A percentile compares a stretch with the other conserved stretches of the same genome.
Evolutionary conservation across 2,329 filamentous ascomycete species (phyloP).

Genomic region (Teratosphaeria destructans): DNA sequence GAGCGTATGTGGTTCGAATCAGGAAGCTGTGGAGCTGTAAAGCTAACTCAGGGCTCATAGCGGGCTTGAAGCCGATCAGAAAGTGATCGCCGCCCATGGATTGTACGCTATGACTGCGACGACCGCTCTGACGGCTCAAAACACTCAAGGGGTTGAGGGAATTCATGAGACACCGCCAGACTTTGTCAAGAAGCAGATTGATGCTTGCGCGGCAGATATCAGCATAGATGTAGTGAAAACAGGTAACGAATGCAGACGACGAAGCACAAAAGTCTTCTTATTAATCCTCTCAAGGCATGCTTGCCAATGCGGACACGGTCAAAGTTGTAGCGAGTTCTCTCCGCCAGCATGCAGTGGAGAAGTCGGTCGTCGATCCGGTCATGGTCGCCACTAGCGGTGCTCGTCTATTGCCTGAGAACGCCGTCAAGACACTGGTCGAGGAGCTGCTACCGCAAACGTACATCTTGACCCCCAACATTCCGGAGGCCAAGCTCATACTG

Average conservation of each 20-base stretch:
- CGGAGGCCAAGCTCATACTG: constrained; percentile 60
- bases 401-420: constrained; percentile 53
- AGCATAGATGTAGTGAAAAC: constrained; percentile 86
- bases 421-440: constrained; percentile 50
- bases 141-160: constrained; percentile 72
- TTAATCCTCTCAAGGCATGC: constrained; percentile 55
- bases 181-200: constrained; percentile 78
- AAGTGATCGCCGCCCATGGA: constrained; percentile 78
- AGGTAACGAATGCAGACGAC: constrained; percentile 41
- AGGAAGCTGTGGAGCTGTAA: background rate
- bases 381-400: constrained; percentile 84
- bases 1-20: constrained; percentile 54
- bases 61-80: constrained; percentile 90
- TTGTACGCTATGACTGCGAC: constrained; percentile 96
- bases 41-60: constrained; percentile 37
- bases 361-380: constrained; percentile 71
- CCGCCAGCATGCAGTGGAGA: constrained; percentile 44
- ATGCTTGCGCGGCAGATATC: constrained; percentile 73
- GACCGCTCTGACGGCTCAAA: constrained; percentile 90
- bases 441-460: constrained; percentile 56
- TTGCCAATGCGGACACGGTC: constrained; percentile 63
- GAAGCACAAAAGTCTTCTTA: background rate
- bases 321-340: constrained; percentile 57
- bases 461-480: constrained; percentile 66
- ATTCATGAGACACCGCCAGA: constrained; percentile 69